These are phyloP conservation scores for Amoebophrya sp. DNA, from an alignment of 169 alveolate genomes.

Conservation along the genomic window DNA sequence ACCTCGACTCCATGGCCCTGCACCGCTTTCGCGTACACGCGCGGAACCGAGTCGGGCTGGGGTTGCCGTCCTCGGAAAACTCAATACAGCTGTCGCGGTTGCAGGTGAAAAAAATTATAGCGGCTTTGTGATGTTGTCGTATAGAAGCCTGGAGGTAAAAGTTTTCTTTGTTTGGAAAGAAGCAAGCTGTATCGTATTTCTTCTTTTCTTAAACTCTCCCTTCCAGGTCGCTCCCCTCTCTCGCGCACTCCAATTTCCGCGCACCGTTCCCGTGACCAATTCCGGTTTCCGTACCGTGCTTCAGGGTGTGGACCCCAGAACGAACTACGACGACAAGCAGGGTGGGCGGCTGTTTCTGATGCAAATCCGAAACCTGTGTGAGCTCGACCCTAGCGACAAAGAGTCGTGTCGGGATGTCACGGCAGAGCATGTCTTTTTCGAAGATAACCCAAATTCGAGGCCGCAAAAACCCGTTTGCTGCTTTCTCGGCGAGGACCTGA, in stretches of 20 bases:
- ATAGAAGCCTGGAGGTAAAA: background rate
- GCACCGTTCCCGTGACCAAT: background rate
- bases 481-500: background rate
- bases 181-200: too few relatives aligned
- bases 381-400: background rate
- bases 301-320: background rate
- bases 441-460: too few relatives aligned
- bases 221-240: background rate
- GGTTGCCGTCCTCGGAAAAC: background rate
- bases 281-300: background rate
- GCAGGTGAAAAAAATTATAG: background rate
- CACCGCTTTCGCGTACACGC: background rate
- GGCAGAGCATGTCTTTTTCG: too few relatives aligned
- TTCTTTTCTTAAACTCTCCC: too few relatives aligned
- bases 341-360: background rate
- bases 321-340: background rate
- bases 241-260: background rate
- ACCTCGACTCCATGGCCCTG: background rate
- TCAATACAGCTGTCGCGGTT: background rate
- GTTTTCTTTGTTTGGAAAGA: too few relatives aligned
- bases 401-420: background rate
- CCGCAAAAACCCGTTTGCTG: background rate
- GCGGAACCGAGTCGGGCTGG: background rate
- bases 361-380: background rate
- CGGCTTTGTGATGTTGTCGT: background rate